Conservation (phyloP, 768 basidiomycete genomes). For the Boletus rubescentipes region DNA sequence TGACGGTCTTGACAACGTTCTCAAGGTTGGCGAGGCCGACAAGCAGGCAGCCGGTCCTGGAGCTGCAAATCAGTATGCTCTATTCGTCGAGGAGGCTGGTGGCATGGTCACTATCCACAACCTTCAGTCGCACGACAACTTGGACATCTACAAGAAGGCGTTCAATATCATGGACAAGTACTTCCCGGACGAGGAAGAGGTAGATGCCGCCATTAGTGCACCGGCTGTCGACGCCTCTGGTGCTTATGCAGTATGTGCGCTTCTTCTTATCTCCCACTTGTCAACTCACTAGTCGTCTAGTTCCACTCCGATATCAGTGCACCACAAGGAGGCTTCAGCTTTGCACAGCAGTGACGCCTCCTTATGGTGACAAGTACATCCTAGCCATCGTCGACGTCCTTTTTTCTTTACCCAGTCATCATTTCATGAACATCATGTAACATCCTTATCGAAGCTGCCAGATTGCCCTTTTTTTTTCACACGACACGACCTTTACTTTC, state of each 20-base stretch:
- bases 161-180: conserved; percentile 99
- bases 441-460: conserved; percentile 7
- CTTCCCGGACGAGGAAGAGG: conserved; percentile 97
- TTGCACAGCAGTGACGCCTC: conserved; percentile 59
- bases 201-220: conserved; percentile 78
- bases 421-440: conserved; percentile 26
- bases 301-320: conserved; percentile 85
- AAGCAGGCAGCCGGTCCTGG: conserved; percentile 80
- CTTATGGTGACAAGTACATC: conserved; percentile 3
- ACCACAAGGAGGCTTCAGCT: conserved; percentile 95
- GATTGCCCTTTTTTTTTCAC: conserved; percentile 9
- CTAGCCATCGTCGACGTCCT: background rate
- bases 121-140: conserved; percentile 97
- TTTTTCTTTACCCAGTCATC: conserved; percentile 13
- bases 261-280: background rate
- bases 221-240: conserved; percentile 73
- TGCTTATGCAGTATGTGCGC: conserved; percentile 63
- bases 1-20: conserved; percentile 96
- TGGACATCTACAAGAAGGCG: conserved; percentile 99
- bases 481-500: conserved; percentile 13
- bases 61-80: conserved; percentile 88
- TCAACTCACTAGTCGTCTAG: conserved; percentile 34
- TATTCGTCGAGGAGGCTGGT: conserved; percentile 95
- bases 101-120: conserved; percentile 99
- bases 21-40: conserved; percentile 97